A percentile compares a stretch with the other conserved stretches of the same genome.
Conservation (phyloP, 768 basidiomycete species). For the Termitomyces titanicus region DNA sequence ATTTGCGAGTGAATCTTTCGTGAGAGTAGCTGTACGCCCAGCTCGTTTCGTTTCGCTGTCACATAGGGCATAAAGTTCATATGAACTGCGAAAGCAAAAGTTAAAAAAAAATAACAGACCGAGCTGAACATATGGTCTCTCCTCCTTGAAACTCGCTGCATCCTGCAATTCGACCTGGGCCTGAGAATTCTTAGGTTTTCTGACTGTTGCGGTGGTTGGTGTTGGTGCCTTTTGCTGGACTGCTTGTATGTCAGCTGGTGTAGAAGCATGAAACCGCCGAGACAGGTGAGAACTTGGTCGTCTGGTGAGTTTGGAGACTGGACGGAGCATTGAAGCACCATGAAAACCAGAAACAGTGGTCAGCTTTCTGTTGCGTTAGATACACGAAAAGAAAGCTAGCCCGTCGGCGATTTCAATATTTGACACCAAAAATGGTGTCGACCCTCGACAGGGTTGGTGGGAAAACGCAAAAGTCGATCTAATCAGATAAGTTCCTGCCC, state of each 20-base stretch:
- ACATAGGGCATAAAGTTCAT: neutral
- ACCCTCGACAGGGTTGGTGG: too few species aligned
- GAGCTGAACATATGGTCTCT: slow-evolving; percentile 3
- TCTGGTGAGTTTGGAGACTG: slow-evolving; percentile 15
- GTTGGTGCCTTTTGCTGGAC: slow-evolving; percentile 15
- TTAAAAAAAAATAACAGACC: slow-evolving; percentile 7
- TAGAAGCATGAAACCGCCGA: slow-evolving; percentile 27
- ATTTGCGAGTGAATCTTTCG: slow-evolving; percentile 77
- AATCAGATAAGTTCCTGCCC: slow-evolving; percentile 10
- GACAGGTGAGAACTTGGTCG: slow-evolving; percentile 25
- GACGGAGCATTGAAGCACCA: slow-evolving; percentile 21
- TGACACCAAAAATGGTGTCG: slow-evolving; percentile 1
- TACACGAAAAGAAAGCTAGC: neutral
- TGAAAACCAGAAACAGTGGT: slow-evolving; percentile 3
- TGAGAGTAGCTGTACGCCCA: slow-evolving; percentile 93
- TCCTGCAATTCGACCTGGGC: slow-evolving; percentile 1
- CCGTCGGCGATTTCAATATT: neutral
- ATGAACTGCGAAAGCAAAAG: neutral
- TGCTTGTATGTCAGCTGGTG: slow-evolving; percentile 16
- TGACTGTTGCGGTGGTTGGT: neutral
- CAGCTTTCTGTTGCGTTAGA: neutral
- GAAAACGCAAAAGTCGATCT: slow-evolving; percentile 9
- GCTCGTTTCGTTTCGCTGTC: slow-evolving; percentile 71
- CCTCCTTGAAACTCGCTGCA: slow-evolving; percentile 2
- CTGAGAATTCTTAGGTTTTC: neutral